Percentiles rank a stretch among this genome's conserved stretches.
Conservation (phyloP, 176 grass and related monocot species). For the Ensete glaucum region DNA sequence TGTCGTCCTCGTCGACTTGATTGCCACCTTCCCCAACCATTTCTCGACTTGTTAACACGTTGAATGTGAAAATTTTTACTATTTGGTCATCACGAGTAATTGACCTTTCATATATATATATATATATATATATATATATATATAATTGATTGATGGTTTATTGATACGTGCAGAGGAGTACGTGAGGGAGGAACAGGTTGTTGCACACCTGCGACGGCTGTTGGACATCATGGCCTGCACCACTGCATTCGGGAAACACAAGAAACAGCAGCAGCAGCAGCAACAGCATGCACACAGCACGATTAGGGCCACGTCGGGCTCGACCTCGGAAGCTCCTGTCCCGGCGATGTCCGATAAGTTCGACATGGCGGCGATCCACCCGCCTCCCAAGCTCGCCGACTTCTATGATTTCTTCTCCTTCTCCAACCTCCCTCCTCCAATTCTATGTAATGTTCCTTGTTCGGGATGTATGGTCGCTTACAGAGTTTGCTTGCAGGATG, state of each 20-base stretch:
- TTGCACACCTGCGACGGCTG: conserved; percentile 73
- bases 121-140: neutral
- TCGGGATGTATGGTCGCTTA: neutral
- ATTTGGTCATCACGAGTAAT: neutral
- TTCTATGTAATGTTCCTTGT: conserved; percentile 50
- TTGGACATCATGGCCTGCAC: conserved; percentile 88
- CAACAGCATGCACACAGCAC: conserved; percentile 21
- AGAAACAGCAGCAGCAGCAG: conserved; percentile 34
- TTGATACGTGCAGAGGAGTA: conserved; percentile 59
- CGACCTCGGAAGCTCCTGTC: neutral
- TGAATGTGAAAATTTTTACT: neutral
- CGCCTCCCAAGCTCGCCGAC: conserved; percentile 67
- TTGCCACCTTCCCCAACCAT: neutral
- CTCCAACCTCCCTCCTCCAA: conserved; percentile 59
- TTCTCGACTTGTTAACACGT: too few species aligned
- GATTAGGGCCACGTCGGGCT: neutral
- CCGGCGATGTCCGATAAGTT: conserved; percentile 77
- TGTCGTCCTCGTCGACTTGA: too few species aligned
- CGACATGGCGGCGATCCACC: conserved; percentile 86
- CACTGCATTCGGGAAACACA: conserved; percentile 65
- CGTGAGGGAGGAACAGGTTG: conserved; percentile 47
- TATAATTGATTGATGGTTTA: neutral
- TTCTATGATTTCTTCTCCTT: conserved; percentile 99
- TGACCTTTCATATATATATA: neutral
- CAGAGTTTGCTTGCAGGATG: too few species aligned